A percentile compares a stretch with the other conserved stretches of the same genome.
Conservation (phyloP, 805 yeast species). For the Cyberlindnera xylosilytica region DNA sequence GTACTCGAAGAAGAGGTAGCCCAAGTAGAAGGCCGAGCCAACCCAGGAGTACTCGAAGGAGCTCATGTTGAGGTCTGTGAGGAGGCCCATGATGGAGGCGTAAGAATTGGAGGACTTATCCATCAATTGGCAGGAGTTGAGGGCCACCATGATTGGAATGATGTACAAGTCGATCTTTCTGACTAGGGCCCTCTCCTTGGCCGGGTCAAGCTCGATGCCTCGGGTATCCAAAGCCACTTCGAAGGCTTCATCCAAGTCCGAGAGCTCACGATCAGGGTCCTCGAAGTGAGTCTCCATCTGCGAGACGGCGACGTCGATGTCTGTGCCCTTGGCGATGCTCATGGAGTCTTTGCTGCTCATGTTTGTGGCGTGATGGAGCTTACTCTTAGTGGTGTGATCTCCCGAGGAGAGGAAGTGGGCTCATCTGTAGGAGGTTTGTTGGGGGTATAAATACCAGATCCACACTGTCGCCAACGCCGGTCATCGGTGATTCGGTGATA, state of each 20-base stretch:
- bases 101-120: constrained; percentile 38
- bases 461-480: too few relatives aligned
- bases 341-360: constrained; percentile 1
- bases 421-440: too few relatives aligned
- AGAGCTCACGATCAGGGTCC: constrained; percentile 3
- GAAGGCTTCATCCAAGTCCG: constrained; percentile 10
- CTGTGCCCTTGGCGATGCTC: neutral
- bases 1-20: constrained; percentile 57
- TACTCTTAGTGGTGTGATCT: too few relatives aligned
- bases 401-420: too few relatives aligned
- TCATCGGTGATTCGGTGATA: too few relatives aligned
- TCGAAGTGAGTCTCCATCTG: constrained; percentile 2
- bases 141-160: constrained; percentile 34
- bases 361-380: neutral
- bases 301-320: constrained; percentile 1
- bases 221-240: constrained; percentile 4
- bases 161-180: constrained; percentile 37
- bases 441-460: too few relatives aligned
- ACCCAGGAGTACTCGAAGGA: constrained; percentile 48
- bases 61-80: constrained; percentile 42
- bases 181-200: constrained; percentile 21
- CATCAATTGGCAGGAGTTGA: constrained; percentile 39
- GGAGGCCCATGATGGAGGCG: constrained; percentile 51
- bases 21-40: constrained; percentile 59
- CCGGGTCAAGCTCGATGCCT: constrained; percentile 7